Base-by-base conservation (phyloP, 495 filamentous ascomycete species). In the Tirmania nivea region DNA sequence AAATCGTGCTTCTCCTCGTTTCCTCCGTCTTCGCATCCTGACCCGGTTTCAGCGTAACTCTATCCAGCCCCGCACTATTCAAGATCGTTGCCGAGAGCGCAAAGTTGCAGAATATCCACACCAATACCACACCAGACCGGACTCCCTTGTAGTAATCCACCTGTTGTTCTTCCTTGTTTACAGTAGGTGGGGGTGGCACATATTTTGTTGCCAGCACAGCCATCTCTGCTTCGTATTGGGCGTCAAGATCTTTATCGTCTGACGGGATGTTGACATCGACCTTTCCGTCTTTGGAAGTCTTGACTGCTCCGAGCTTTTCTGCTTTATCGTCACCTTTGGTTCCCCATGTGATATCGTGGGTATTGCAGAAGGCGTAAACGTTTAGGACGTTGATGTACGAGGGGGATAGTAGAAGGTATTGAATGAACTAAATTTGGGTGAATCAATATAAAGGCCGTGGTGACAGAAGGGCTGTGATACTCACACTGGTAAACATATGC, bases 101-200 rank as follows among this genome's bases (percentile, higher is more conserved):
- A 63, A 96, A 83, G 68, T 99, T 99, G 59, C 78, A 88, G 63
- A 94, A 86, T 69, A 99, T 90, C 92, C 92, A 99, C 54, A 80
- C 75, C 51, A 99, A 71, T 53, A 99, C 92, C 60, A 94, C 86
- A 12, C 84, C 75, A 53, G 83, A 87, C 49, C 92, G 76, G 65
- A 99, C 93, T 45, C 88, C 90, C 62, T 88, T 86, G 73, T 99
- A 99, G 65, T 96, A 99, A 66, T 96, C 90, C 69, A 94, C 86
- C 69, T 99, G 90, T 60, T 81, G 82, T 52, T 75, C 71, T 6
- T 81, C 74, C 11, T 76, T 70, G 19, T 77, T 70, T 0, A 68
- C 65, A 9, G 75, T 70, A 56, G 78, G 74, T 56, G 84, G 79
- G 56, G 84, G 81, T 49, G 74, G 72, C 0, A 79, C 74, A 36